Evolutionary conservation across 2,329 filamentous ascomycete species (phyloP).

Genomic region (Metarhizium humberi): DNA sequence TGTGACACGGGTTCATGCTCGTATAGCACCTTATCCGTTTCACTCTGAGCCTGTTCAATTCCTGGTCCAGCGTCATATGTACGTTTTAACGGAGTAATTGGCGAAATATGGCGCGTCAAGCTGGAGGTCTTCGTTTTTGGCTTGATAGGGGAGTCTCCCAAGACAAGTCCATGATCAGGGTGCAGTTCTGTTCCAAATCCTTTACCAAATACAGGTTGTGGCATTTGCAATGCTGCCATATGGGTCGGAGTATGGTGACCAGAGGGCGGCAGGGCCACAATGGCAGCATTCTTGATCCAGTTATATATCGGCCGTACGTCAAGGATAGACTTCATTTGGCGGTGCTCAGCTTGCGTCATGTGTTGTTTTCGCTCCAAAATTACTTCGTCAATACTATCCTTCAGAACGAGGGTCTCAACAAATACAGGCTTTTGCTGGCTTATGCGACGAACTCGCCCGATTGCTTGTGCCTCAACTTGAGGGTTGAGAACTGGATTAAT

Average conservation of each 20-base stretch:
- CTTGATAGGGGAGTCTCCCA: conserved; percentile 12
- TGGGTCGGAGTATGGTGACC: conserved; percentile 30
- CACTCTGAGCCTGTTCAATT: background rate
- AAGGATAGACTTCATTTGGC: conserved; percentile 44
- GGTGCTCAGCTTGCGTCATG: conserved; percentile 62
- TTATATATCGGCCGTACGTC: conserved; percentile 49
- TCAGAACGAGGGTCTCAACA: conserved; percentile 78
- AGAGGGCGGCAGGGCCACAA: conserved; percentile 25
- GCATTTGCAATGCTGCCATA: conserved; percentile 35
- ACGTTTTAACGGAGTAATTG: conserved; percentile 16
- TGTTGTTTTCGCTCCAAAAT: conserved; percentile 64
- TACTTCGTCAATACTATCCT: conserved; percentile 73
- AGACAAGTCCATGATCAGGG: conserved; percentile 37
- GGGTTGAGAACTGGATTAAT: conserved; percentile 82
- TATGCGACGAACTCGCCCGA: conserved; percentile 82
- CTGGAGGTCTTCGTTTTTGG: background rate
- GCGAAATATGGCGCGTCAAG: background rate
- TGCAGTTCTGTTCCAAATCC: conserved; percentile 33
- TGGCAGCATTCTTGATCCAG: conserved; percentile 46
- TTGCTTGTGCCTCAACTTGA: conserved; percentile 78
- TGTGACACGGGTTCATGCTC: conserved; percentile 12
- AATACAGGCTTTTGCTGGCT: conserved; percentile 70
- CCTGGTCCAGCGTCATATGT: conserved; percentile 9
- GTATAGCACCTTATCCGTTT: background rate
- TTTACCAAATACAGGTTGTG: conserved; percentile 42